These are phyloP conservation scores for Phytopythium boreale DNA, from an alignment of 352 stramenopile species.

Conservation along the genomic window DNA sequence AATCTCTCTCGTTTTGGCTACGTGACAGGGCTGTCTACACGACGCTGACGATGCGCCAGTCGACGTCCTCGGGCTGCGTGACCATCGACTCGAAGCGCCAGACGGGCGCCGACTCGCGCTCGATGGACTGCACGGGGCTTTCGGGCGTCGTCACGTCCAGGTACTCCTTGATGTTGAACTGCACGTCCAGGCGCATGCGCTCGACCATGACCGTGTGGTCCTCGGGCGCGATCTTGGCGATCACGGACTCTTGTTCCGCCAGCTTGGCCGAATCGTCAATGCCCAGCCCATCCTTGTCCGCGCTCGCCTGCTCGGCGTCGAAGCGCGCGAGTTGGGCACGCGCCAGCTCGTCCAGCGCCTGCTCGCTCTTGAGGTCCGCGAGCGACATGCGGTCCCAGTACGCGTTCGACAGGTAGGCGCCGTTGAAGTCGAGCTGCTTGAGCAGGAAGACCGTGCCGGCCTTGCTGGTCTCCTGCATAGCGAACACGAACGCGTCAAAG, in stretches of 20 bases:
- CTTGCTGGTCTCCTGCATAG: constrained; percentile 51
- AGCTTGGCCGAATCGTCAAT: constrained; percentile 7
- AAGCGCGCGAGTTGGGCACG: constrained; percentile 27
- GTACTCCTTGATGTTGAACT: constrained; percentile 38
- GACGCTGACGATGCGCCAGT: constrained; percentile 57
- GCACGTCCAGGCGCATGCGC: constrained; percentile 30
- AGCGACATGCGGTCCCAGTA: constrained; percentile 47
- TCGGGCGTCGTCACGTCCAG: constrained; percentile 27
- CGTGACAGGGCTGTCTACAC: background rate
- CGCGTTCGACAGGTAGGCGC: constrained; percentile 38
- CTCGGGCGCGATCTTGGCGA: constrained; percentile 13
- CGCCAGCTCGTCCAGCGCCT: constrained; percentile 31
- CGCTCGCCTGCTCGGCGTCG: constrained; percentile 23
- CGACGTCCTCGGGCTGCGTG: constrained; percentile 47
- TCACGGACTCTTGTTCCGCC: constrained; percentile 6
- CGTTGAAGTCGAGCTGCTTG: constrained; percentile 48
- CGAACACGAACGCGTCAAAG: constrained; percentile 51
- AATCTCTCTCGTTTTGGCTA: background rate
- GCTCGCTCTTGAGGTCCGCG: constrained; percentile 38
- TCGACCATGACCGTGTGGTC: constrained; percentile 19
- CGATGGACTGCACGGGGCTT: constrained; percentile 5
- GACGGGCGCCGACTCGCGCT: constrained; percentile 17
- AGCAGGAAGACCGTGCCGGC: constrained; percentile 43
- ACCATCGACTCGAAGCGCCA: constrained; percentile 59
- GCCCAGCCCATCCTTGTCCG: background rate